Percentiles rank a stretch among this genome's conserved stretches.
Conservation (phyloP, 169 alveolate species). For the Cryptosporidium ubiquitum region DNA sequence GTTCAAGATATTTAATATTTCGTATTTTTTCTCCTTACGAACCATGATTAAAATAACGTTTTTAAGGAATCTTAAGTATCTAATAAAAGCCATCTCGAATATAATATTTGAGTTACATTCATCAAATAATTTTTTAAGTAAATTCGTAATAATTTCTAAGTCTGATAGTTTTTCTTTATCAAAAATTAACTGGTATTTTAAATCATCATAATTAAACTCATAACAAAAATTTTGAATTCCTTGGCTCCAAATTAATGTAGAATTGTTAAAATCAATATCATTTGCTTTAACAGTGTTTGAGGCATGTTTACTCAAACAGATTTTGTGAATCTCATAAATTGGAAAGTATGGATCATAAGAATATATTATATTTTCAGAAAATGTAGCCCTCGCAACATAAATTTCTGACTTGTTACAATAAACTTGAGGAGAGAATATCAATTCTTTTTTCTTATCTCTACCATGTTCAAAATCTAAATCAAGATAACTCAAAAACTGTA, state of each 20-base stretch:
- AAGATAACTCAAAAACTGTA: background rate
- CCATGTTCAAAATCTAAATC: background rate
- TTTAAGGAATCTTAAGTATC: conserved; percentile 6
- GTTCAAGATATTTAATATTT: background rate
- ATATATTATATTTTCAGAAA: background rate
- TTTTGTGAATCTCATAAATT: conserved; percentile 43
- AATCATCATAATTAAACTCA: background rate
- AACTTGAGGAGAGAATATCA: background rate
- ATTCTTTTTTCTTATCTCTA: background rate
- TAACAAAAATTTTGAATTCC: conserved; percentile 10
- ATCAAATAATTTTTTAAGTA: background rate
- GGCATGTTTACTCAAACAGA: background rate
- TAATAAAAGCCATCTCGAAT: background rate
- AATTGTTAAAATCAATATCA: background rate
- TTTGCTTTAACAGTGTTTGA: background rate
- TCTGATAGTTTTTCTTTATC: background rate
- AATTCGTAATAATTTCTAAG: background rate
- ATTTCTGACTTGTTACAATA: conserved; percentile 14
- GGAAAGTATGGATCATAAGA: background rate
- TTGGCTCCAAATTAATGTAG: conserved; percentile 29
- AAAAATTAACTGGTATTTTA: background rate
- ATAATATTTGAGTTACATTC: background rate
- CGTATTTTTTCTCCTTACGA: background rate
- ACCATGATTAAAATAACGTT: background rate
- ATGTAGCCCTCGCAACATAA: conserved; percentile 20